Conservation (phyloP, 306 rosid genomes). For the Canavalia ensiformis region DNA sequence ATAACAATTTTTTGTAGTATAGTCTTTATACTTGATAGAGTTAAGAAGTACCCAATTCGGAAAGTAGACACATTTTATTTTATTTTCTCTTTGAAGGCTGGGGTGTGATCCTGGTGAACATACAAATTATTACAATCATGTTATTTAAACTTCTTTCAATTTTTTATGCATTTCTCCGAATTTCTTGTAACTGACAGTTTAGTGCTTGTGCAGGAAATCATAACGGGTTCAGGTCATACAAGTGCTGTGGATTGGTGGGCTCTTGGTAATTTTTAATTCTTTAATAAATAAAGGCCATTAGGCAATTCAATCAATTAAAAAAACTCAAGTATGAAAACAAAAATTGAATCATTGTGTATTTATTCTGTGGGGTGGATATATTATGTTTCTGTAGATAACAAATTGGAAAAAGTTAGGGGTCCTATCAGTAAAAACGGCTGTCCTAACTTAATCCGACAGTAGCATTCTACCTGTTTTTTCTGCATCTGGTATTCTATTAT, state of each 20-base stretch:
- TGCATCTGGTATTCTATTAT: neutral
- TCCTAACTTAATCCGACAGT: neutral
- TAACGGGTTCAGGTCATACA: constrained; percentile 92
- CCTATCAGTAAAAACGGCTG: neutral
- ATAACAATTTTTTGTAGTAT: constrained; percentile 1
- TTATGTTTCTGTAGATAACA: neutral
- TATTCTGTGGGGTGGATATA: neutral
- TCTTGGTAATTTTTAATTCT: constrained; percentile 68
- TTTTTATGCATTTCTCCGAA: neutral
- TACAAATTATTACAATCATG: constrained; percentile 12
- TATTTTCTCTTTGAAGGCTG: neutral
- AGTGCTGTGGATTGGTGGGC: constrained; percentile 99
- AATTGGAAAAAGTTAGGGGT: neutral
- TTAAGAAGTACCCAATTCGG: neutral
- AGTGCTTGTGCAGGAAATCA: constrained; percentile 81
- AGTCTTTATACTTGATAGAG: neutral
- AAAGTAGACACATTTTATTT: neutral
- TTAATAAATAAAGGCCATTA: constrained; percentile 1
- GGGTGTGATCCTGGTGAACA: neutral
- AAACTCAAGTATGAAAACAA: neutral
- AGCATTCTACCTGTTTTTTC: neutral
- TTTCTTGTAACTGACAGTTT: constrained; percentile 34
- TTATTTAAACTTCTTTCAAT: constrained; percentile 26
- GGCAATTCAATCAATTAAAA: constrained; percentile 6
- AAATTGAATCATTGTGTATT: constrained; percentile 13